Evolutionary conservation across 441 rosid genomes (phyloP).

Genomic region (Gossypium lobatum): DNA sequence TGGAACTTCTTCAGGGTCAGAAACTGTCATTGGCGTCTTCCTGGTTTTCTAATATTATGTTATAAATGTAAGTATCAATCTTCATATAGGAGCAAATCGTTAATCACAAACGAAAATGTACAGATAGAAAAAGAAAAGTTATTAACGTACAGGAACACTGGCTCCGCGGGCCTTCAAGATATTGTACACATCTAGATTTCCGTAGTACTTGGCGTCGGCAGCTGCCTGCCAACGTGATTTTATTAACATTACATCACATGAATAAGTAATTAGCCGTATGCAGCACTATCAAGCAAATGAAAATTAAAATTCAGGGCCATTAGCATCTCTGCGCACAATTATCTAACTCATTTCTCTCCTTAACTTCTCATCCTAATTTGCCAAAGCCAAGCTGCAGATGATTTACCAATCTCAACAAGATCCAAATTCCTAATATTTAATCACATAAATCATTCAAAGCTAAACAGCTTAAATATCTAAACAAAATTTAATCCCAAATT

Average conservation of each 20-base stretch:
- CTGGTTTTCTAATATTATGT: conserved; percentile 53
- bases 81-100: background rate
- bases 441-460: too few relatives aligned
- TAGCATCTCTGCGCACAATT: background rate
- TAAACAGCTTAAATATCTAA: too few relatives aligned
- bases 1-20: conserved; percentile 85
- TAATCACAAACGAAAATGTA: background rate
- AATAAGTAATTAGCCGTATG: background rate
- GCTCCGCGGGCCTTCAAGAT: conserved; percentile 86
- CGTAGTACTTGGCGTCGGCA: conserved; percentile 85
- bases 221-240: conserved; percentile 53
- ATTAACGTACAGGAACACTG: conserved; percentile 54
- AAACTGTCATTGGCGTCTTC: conserved; percentile 81
- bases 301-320: background rate
- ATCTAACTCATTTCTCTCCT: background rate
- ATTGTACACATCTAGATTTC: conserved; percentile 68
- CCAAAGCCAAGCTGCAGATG: too few relatives aligned
- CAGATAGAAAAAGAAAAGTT: background rate
- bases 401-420: background rate
- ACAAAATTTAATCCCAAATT: too few relatives aligned
- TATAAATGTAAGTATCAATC: conserved; percentile 5
- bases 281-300: background rate
- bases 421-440: background rate
- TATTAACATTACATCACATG: background rate
- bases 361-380: background rate